Conservation (phyloP, 2,329 filamentous ascomycete genomes). For the Fragosphaeria purpurea region DNA sequence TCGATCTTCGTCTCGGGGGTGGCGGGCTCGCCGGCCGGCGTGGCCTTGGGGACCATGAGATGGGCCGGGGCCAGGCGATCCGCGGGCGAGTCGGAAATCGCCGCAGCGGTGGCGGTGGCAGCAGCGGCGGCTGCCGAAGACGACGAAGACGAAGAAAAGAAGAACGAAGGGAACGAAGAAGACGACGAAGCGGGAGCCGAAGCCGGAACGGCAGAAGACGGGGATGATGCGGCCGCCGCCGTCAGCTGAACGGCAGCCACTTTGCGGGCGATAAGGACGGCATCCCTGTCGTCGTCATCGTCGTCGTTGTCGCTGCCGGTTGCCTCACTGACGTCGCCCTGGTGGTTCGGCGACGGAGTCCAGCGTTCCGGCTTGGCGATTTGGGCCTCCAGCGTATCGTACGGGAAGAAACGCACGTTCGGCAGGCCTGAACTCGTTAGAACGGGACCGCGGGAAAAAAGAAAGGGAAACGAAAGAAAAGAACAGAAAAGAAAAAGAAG, state of each 20-base stretch:
- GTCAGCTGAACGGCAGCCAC: constrained; percentile 20
- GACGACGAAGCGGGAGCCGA: too few species aligned
- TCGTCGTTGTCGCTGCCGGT: constrained; percentile 24
- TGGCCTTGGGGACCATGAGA: constrained; percentile 61
- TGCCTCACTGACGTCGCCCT: constrained; percentile 14
- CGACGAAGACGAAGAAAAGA: too few species aligned
- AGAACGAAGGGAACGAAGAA: too few species aligned
- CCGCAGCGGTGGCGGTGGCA: background rate
- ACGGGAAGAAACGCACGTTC: constrained; percentile 74
- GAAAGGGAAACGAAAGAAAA: background rate
- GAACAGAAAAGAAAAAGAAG: background rate
- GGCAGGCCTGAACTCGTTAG: constrained; percentile 53
- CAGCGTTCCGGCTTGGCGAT: constrained; percentile 67
- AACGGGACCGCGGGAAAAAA: background rate
- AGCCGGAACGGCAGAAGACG: too few species aligned
- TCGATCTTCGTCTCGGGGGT: constrained; percentile 64
- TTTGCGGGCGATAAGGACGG: constrained; percentile 25
- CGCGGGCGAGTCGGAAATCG: constrained; percentile 14
- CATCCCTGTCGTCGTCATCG: constrained; percentile 23
- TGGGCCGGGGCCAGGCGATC: constrained; percentile 31
- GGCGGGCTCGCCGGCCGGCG: constrained; percentile 31
- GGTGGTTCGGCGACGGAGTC: constrained; percentile 56
- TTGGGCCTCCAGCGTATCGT: constrained; percentile 78
- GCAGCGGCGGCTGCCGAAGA: too few species aligned
- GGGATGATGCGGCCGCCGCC: background rate